Percentiles rank a stretch among this genome's conserved stretches.
phyloP scores from a whole-genome alignment of 768 basidiomycete genomes.

The Kwoniella europaea region DNA sequence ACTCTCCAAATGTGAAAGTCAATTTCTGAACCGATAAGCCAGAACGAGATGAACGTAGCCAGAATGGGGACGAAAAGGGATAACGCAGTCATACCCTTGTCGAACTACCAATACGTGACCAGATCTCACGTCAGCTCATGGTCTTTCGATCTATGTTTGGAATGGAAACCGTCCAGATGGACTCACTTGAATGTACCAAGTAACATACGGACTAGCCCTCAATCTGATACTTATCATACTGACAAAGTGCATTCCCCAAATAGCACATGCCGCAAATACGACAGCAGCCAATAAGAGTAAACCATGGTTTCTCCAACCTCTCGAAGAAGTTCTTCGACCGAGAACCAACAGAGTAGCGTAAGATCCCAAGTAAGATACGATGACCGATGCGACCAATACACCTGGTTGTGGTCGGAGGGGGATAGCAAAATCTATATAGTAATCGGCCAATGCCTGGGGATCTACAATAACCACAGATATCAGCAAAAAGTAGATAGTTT shows the following conservation, averaged over 20 bases:
- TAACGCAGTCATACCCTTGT: slow-evolving; percentile 55
- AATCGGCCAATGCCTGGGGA: slow-evolving; percentile 43
- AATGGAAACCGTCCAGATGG: not conserved
- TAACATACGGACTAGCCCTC: slow-evolving; percentile 41
- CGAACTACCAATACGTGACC: slow-evolving; percentile 38
- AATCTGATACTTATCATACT: slow-evolving; percentile 53
- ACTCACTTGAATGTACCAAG: slow-evolving; percentile 55
- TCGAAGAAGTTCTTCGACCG: slow-evolving; percentile 50
- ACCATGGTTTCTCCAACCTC: slow-evolving; percentile 50
- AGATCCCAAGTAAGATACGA: slow-evolving; percentile 59
- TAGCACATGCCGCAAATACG: slow-evolving; percentile 55
- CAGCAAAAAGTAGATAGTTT: not conserved
- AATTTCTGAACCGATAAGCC: slow-evolving; percentile 54
- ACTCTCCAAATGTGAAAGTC: slow-evolving; percentile 53
- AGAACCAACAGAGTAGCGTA: slow-evolving; percentile 58
- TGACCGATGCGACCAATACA: slow-evolving; percentile 56
- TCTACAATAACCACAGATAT: slow-evolving; percentile 33
- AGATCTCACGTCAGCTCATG: slow-evolving; percentile 11
- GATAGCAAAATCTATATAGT: slow-evolving; percentile 47
- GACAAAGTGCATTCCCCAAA: slow-evolving; percentile 58
- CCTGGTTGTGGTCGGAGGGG: slow-evolving; percentile 54
- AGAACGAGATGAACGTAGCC: slow-evolving; percentile 53
- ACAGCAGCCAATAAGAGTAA: slow-evolving; percentile 50
- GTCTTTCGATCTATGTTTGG: not conserved
- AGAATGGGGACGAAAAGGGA: slow-evolving; percentile 58